Evolutionary conservation across 176 grass and related monocot genomes (phyloP), one percentile per base, ranked within the genome.

Genomic region (Carex pumila): DNA sequence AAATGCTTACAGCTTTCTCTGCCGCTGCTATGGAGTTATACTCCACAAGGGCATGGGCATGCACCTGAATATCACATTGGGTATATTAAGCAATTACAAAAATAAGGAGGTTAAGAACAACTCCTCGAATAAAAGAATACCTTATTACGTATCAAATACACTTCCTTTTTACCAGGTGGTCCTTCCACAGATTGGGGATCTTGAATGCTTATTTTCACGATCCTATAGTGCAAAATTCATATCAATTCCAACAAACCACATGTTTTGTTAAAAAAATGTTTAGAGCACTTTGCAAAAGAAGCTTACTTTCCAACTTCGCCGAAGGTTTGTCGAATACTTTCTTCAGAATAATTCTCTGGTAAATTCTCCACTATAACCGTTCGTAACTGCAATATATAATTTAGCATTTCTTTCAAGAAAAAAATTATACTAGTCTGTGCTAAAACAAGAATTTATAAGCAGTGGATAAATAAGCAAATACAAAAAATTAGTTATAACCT

Each of bases 321-420:
- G 30, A 99, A 99, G 25, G 83, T 92, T 69, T 82, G 85, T 36
- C 84, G 79, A 85, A 99, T 88, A 83, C 80, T 92, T 71, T 93
- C 88, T 85, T 71, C 39, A 57, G 93, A 90, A 77, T 85, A 90
- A 89, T 85, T 86, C 67, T 84, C 85, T 56, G 85, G 85, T 85
- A 99, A 80, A 94, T 99, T 99, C 88, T 99, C 93, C 80, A 94
- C 91, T 59, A 97, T 53, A 78, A 97, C 84, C 41, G 47, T 91
- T 83, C 86, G 80, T 87, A 85, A 83, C 94, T 93, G 91, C 71
- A 74, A 88, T 89, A 25, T 61, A 65, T 12, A 61, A 49, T 61
- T 85, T 85, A 53, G 9, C 34, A 69, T 39, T 67, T 15, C 65
- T 70, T 67, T 9, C 37, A 41, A 41, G 37, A 39, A 41, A 10